Evolutionary conservation across 192 early-diverging fungal genomes (phyloP).

Genomic region (Allomyces macrogynus): DNA sequence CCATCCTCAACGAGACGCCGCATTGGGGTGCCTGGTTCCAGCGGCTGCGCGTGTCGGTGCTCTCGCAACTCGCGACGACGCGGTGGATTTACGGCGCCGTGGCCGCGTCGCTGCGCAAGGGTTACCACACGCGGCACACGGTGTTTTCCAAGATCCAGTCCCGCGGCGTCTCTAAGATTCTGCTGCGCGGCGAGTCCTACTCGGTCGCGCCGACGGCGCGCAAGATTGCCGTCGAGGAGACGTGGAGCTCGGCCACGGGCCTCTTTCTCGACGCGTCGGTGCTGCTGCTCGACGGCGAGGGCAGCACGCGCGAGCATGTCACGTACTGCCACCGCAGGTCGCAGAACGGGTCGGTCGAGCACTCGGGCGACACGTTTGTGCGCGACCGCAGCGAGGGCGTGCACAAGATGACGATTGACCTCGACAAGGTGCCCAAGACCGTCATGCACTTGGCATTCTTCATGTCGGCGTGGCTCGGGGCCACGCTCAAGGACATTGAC

Average conservation of each 20-base stretch:
- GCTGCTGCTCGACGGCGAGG: conserved; percentile 8
- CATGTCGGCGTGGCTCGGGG: conserved; percentile 9
- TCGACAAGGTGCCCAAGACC: conserved; percentile 2
- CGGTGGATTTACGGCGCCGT: conserved; percentile 6
- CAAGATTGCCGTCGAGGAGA: conserved; percentile 15
- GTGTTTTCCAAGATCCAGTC: conserved; percentile 12
- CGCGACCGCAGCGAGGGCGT: conserved; percentile 6
- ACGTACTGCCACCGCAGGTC: conserved; percentile 1
- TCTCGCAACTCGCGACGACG: conserved; percentile 7
- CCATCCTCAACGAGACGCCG: no score
- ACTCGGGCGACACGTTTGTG: conserved; percentile 9
- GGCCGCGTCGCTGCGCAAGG: conserved; percentile 9
- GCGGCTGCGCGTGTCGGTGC: conserved; percentile 7
- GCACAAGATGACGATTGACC: conserved; percentile 11
- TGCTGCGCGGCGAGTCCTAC: conserved; percentile 6
- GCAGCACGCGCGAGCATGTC: conserved; percentile 2
- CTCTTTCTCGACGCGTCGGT: conserved; percentile 11
- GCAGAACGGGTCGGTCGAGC: conserved; percentile 5
- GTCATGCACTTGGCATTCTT: conserved; percentile 12
- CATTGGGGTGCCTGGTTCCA: conserved; percentile 4
- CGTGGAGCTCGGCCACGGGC: conserved; percentile 7
- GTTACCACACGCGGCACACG: conserved; percentile 13
- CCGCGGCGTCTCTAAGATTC: conserved; percentile 7
- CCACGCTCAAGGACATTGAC: conserved; percentile 4
- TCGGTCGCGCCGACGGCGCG: conserved; percentile 7